Percentiles rank a stretch among this genome's conserved stretches.
Conservation (phyloP, 1,284 basidiomycete species). For the Hemileia vastatrix region DNA sequence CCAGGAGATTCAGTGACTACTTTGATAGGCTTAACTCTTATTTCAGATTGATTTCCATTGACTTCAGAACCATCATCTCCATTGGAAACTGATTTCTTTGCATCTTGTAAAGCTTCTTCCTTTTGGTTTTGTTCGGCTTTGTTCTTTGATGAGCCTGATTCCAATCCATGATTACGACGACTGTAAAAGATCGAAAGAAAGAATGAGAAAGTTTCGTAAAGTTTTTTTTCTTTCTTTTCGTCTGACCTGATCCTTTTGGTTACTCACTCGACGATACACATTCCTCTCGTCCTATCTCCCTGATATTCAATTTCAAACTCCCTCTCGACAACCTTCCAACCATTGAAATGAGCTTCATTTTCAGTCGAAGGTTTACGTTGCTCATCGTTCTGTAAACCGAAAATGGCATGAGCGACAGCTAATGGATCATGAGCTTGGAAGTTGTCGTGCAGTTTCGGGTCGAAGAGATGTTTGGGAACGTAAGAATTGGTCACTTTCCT, state of each 20-base stretch:
- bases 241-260: not conserved
- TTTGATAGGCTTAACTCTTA: conserved; percentile 25
- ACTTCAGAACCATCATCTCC: not conserved
- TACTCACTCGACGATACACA: conserved; percentile 34
- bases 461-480: conserved; percentile 32
- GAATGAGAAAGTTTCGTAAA: too few species aligned
- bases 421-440: conserved; percentile 40
- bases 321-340: conserved; percentile 27
- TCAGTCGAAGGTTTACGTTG: conserved; percentile 2
- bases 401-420: conserved; percentile 38
- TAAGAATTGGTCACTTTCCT: conserved; percentile 36
- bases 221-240: conserved; percentile 12
- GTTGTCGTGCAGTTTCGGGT: conserved; percentile 32
- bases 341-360: not conserved
- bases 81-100: conserved; percentile 23
- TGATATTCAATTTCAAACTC: conserved; percentile 36
- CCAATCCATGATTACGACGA: conserved; percentile 9
- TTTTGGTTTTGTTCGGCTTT: conserved; percentile 26
- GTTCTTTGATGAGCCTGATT: conserved; percentile 24
- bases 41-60: not conserved
- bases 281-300: conserved; percentile 35
- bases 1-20: conserved; percentile 34
- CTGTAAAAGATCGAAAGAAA: too few species aligned
- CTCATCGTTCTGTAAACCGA: conserved; percentile 5
- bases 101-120: conserved; percentile 17